Evolutionary conservation across 768 basidiomycete species (phyloP), one percentile per base, ranked within the genome.

Genomic region (Punctularia strigosozonata): DNA sequence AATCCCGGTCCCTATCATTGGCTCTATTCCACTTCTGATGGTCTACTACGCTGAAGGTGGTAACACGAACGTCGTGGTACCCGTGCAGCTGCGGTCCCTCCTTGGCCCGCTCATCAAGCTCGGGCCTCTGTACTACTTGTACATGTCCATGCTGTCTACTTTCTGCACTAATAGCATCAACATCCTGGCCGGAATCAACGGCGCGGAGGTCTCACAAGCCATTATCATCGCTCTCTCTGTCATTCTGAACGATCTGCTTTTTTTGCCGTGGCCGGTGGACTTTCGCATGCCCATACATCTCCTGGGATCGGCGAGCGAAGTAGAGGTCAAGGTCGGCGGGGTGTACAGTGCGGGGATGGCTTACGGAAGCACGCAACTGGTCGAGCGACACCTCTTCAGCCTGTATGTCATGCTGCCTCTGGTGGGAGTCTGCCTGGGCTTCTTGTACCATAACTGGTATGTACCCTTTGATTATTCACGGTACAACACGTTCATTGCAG

Each of bases 91-190:
- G 6, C 76, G 88, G 7, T 62, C 63, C 42, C 50, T 91, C 2
- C 68, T 91, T 34, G 81, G 86, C 8, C 73, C 76, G 1, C 64
- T 94, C 8, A 60, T 98, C n/a, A 80, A 97, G 48, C 70, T 98
- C 15, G 94, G 94, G 2, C 88, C 89, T 1, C 60, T 98, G 4
- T 98, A 98, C 59, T 99, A 98, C 58, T 43, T 92, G 38, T 99
- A 98, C 64, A 97, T 99, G 87, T 77, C 89, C 4, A 61, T 98
- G 22, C 66, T 99, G 14, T 97, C 92, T 23, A 98, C 91, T 0
- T 99, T 98, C 58, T 77, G 87, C 39, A 97, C 94, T 14, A 99
- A 99, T 61, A 85, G 85, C 56, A 95, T 98, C 69, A 99, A 99
- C 59, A 98, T 99, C 49, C 78, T 98, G 14, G 95, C 95, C 8